Conservation (phyloP, 495 filamentous ascomycete genomes). For the Penicillium bovifimosum region DNA sequence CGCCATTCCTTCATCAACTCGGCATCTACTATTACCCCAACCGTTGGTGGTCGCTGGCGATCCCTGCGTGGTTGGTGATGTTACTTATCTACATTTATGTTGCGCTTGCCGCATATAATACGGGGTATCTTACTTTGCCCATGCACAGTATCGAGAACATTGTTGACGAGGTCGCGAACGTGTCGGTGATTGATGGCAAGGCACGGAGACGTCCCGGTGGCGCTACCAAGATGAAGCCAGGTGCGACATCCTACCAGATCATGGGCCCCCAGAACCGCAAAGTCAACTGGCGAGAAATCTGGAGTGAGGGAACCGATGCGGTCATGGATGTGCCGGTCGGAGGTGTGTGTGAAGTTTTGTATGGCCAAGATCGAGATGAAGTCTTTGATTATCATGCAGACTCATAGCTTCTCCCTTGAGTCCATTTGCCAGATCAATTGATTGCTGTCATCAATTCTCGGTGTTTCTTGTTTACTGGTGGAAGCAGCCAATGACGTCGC, state of each 20-base stretch:
- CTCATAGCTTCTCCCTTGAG: slow-evolving; percentile 1
- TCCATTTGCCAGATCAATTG: neutral
- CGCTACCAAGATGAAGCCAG: slow-evolving; percentile 40
- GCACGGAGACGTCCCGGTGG: slow-evolving; percentile 51
- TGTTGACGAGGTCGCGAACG: slow-evolving; percentile 81
- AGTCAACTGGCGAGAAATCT: slow-evolving; percentile 67
- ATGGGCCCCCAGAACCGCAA: slow-evolving; percentile 46
- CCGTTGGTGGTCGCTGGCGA: slow-evolving; percentile 92
- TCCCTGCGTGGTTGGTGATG: slow-evolving; percentile 88
- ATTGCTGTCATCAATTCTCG: neutral
- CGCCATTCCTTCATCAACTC: slow-evolving; percentile 83
- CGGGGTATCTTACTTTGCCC: slow-evolving; percentile 75
- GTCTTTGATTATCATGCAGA: slow-evolving; percentile 14
- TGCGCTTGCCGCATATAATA: slow-evolving; percentile 87
- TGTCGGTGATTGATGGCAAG: slow-evolving; percentile 74
- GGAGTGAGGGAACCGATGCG: slow-evolving; percentile 91
- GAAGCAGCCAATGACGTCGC: slow-evolving; percentile 2
- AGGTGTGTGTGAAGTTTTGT: slow-evolving; percentile 87
- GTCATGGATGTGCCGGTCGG: slow-evolving; percentile 96
- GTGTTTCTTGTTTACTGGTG: neutral
- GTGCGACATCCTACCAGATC: slow-evolving; percentile 43
- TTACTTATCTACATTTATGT: slow-evolving; percentile 87
- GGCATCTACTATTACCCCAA: slow-evolving; percentile 97
- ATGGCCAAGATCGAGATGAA: slow-evolving; percentile 42
- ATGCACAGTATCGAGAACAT: slow-evolving; percentile 80